These are phyloP conservation scores for Fusarium bactridioides DNA, from an alignment of 2,329 filamentous ascomycete species.

Conservation along the genomic window DNA sequence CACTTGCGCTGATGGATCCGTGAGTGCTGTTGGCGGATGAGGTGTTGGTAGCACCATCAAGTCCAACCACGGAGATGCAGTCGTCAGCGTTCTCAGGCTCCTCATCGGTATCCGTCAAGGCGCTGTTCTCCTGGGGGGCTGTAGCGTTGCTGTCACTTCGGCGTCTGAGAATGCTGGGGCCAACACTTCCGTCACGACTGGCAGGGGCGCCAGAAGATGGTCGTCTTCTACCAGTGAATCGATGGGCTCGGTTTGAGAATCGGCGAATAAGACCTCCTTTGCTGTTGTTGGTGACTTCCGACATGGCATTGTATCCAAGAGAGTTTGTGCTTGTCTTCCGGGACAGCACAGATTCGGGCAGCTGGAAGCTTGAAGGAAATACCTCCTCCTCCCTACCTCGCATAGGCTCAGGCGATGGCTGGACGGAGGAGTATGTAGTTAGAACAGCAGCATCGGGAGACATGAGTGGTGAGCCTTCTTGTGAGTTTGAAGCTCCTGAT, in stretches of 20 bases:
- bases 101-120: slow-evolving; percentile 60
- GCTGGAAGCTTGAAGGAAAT: slow-evolving; percentile 65
- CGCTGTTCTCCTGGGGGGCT: slow-evolving; percentile 59
- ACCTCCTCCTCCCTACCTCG: slow-evolving; percentile 63
- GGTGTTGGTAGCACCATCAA: slow-evolving; percentile 55
- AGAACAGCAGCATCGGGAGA: slow-evolving; percentile 61
- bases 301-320: slow-evolving; percentile 69
- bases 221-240: slow-evolving; percentile 72
- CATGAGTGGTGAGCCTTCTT: slow-evolving; percentile 65
- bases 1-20: slow-evolving; percentile 55
- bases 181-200: slow-evolving; percentile 86
- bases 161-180: slow-evolving; percentile 85
- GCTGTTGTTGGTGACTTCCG: slow-evolving; percentile 57
- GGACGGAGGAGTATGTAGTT: slow-evolving; percentile 69
- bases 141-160: slow-evolving; percentile 90
- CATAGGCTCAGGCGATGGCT: slow-evolving; percentile 71
- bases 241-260: slow-evolving; percentile 81
- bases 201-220: slow-evolving; percentile 79
- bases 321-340: slow-evolving; percentile 68
- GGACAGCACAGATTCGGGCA: slow-evolving; percentile 76
- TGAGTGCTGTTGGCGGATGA: slow-evolving; percentile 59
- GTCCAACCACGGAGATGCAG: slow-evolving; percentile 48
- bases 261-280: slow-evolving; percentile 75
- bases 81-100: slow-evolving; percentile 53
- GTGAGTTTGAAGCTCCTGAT: slow-evolving; percentile 63